Evolutionary conservation across 768 basidiomycete species (phyloP), one percentile per base, ranked within the genome.

Genomic region (Krasilnikovozyma curviuscula): DNA sequence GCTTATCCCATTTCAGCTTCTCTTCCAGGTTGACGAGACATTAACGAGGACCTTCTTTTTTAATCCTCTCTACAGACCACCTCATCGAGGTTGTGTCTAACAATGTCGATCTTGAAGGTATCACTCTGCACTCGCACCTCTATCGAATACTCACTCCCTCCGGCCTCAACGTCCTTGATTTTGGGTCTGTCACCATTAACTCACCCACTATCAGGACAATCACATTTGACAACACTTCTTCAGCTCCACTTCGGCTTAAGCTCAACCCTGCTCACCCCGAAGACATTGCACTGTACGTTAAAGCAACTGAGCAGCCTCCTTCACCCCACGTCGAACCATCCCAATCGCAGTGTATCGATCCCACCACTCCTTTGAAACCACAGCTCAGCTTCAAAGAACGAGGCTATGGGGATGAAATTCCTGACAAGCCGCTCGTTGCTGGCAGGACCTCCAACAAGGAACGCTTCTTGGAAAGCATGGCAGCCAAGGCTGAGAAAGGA

Each of bases 101-200:
- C 45, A 63, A 63, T 48, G 55, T 62, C 39, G 62, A 63, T 48
- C 55, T 52, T 47, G 40, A 61, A 37, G 61, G 62, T 43, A 55
- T 64, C 41, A 58, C 61, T 3, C 55, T 62, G 9, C 63, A 64
- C 49, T 62, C 61, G 0, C 63, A 62, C 46, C 54, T 62, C 18
- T 64, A 64, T 45, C 54, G 57, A 3, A 60, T 64, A 42, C 57
- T 61, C 21, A 64, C 63, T 24, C 61, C 63, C 3, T 58, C 60
- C 25, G 63, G 63, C 3, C 49, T 54, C 40, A 64, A 64, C 53
- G 61, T 62, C 51, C 50, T 61, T 24, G 63, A 64, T 35, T 64
- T 64, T 37, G 63, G 61, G 6, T 54, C 52, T 8, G 61, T 62
- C 27, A 48, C 59, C 24, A 55, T 64, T 51, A 61, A 61, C 48